Percentiles rank a stretch among this genome's conserved stretches.
phyloP scores from a whole-genome alignment of 257 asterid genomes.

The Thymus mandschuricus region DNA sequence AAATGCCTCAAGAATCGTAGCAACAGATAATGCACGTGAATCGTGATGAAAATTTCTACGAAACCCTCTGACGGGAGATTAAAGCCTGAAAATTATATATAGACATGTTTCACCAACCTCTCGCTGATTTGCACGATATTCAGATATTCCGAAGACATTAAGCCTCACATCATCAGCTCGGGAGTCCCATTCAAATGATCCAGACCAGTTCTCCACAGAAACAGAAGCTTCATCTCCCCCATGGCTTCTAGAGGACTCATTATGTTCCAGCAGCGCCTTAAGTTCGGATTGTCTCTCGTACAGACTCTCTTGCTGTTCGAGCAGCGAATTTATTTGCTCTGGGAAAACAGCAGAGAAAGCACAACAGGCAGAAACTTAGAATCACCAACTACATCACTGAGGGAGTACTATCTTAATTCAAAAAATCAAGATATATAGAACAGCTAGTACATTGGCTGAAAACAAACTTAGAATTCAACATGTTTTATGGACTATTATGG shows the following conservation, averaged over 20 bases:
- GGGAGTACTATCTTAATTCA: not conserved
- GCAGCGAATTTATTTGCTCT: conserved; percentile 77
- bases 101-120: conserved; percentile 54
- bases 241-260: conserved; percentile 55
- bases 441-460: not conserved
- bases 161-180: conserved; percentile 84
- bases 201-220: conserved; percentile 76
- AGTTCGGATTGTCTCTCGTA: conserved; percentile 78
- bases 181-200: conserved; percentile 79
- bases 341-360: conserved; percentile 27
- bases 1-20: too few relatives aligned
- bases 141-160: conserved; percentile 81
- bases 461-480: not conserved
- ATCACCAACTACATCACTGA: conserved; percentile 18
- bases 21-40: not conserved
- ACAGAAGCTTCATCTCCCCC: conserved; percentile 57
- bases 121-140: conserved; percentile 90
- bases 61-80: not conserved
- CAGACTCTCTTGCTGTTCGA: conserved; percentile 79
- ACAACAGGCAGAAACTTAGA: not conserved
- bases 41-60: not conserved
- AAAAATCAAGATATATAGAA: not conserved
- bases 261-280: conserved; percentile 65
- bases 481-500: not conserved
- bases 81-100: not conserved